Evolutionary conservation across 73 alveolate species (phyloP).

Genomic region (Symbiodinium pilosum): DNA sequence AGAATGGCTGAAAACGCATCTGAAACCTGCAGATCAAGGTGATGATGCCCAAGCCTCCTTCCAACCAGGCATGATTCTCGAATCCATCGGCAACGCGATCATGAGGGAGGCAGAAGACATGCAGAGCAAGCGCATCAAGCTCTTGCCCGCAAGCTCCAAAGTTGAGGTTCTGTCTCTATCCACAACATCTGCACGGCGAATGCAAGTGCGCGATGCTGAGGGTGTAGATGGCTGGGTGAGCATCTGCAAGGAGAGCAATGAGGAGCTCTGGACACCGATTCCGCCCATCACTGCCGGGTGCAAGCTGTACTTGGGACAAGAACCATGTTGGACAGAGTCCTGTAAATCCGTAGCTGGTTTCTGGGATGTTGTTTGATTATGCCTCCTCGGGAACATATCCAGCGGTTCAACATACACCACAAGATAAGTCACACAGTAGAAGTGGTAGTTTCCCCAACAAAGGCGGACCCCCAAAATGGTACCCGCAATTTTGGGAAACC

Average conservation of each 20-base stretch:
- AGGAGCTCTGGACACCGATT: not conserved
- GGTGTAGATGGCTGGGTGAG: slow-evolving; percentile 2
- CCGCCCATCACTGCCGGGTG: slow-evolving; percentile 1
- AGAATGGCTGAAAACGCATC: not conserved
- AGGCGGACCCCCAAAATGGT: no score
- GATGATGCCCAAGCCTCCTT: not conserved
- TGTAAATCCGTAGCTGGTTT: no score
- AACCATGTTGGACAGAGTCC: no score
- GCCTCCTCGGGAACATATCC: no score
- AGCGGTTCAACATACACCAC: no score
- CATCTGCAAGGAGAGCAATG: not conserved
- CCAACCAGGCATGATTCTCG: not conserved
- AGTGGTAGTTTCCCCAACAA: no score
- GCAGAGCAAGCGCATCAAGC: slow-evolving; percentile 16
- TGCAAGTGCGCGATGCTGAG: not conserved
- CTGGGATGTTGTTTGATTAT: no score
- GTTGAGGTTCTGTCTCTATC: not conserved
- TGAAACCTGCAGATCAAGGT: not conserved
- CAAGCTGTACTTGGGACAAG: no score
- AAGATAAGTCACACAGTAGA: no score
- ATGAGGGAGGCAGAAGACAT: not conserved
- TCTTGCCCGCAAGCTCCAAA: not conserved
- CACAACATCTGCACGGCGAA: not conserved
- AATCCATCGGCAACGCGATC: not conserved
- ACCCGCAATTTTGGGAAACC: no score